Base-by-base conservation (phyloP, 2,329 filamentous ascomycete genomes). In the Orbilia brochopaga region DNA sequence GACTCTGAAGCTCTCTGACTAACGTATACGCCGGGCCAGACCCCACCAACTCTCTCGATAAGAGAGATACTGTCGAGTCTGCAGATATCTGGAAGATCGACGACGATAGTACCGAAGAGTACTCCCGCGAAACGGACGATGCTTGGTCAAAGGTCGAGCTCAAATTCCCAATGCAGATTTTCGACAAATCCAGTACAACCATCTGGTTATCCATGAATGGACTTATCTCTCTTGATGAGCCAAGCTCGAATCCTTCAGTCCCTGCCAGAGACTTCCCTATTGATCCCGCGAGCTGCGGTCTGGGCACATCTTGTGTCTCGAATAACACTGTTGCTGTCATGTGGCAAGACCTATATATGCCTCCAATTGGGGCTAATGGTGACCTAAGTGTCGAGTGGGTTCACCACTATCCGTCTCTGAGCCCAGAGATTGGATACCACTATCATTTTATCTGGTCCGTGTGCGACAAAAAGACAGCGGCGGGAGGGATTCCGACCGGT, bases 121-220 rank as follows among this genome's bases (percentile, higher is more conserved):
- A 57, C 23, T 57, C 53, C 40, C 35, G 23, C 2, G 42, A 57
- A 44, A 57, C 53, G 6, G 53, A 57, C 13, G 21, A 57, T 44
- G 19, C 7, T 8, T 44, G 53, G 53, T 10, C 8, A 1, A 21
- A 57, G 27, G 53, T 57, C 3, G 32, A 57, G 3, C 35, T 44
- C 15, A 57, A 24, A 17, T 57, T 55, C 30, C 52, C 52, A 10
- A 55, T 55, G 52, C 37, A 4, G 13, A 55, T 55, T 30, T 57
- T 19, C 21, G 40, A 35, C 23, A 42, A 57, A 44, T 57, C 53
- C 10, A 44, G 35, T n/a, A 13, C 32, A 8, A 21, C 19, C 27
- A 19, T 57, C 5, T 57, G 42, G 17, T 57, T 57, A 10, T 44
- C 32, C 8, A 57, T 44, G 53, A 55, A 57, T n/a, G 53, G 53